Conservation (phyloP, 2,329 filamentous ascomycete species). For the Byssochlamys sp. region DNA sequence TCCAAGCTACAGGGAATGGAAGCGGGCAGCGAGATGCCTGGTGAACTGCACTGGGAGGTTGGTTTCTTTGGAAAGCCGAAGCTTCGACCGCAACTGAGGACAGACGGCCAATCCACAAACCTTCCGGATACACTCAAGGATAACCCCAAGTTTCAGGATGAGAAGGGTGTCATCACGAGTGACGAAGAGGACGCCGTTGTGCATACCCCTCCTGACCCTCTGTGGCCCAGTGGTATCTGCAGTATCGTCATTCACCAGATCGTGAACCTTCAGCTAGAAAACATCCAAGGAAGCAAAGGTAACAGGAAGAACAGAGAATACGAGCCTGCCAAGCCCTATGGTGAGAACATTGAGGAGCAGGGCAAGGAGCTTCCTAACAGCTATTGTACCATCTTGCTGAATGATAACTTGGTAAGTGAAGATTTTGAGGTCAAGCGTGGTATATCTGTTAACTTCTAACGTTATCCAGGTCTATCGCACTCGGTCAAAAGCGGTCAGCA, state of each 20-base stretch:
- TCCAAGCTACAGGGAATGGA: constrained; percentile 77
- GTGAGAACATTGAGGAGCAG: constrained; percentile 78
- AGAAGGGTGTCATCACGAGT: constrained; percentile 68
- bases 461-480: constrained; percentile 65
- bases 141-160: constrained; percentile 69
- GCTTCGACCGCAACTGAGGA: constrained; percentile 72
- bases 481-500: constrained; percentile 85
- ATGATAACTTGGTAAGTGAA: constrained; percentile 62
- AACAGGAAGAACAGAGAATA: constrained; percentile 77
- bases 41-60: constrained; percentile 89
- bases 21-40: constrained; percentile 78
- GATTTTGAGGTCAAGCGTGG: not conserved
- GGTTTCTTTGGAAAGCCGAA: constrained; percentile 89
- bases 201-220: constrained; percentile 85
- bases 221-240: constrained; percentile 86
- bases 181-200: constrained; percentile 73
- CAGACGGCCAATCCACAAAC: constrained; percentile 72
- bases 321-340: constrained; percentile 74
- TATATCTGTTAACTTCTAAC: not conserved
- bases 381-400: constrained; percentile 85
- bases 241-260: constrained; percentile 87
- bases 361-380: constrained; percentile 71
- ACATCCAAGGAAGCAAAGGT: constrained; percentile 74
- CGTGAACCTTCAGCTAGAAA: constrained; percentile 83
- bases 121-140: constrained; percentile 66